These are phyloP conservation scores for Poronia punctata DNA, from an alignment of 495 filamentous ascomycete species.

Conservation along the genomic window DNA sequence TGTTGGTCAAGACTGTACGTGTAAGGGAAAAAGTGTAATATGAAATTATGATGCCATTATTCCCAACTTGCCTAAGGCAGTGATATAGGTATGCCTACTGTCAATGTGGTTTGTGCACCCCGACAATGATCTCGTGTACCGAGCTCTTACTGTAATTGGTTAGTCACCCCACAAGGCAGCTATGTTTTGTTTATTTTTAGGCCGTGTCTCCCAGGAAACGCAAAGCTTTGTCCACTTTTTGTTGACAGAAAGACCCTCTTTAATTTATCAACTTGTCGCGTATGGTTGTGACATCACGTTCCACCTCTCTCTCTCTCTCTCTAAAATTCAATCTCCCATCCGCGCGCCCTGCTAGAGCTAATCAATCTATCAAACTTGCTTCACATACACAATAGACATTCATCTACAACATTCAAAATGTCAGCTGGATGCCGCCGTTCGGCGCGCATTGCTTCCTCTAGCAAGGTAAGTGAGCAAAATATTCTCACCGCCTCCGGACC, in stretches of 20 bases:
- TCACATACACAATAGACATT: too few relatives aligned
- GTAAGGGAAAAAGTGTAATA: too few relatives aligned
- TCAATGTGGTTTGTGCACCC: too few relatives aligned
- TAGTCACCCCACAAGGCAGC: background rate
- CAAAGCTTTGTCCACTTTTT: background rate
- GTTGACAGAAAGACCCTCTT: background rate
- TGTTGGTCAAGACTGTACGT: too few relatives aligned
- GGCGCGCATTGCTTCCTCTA: constrained; percentile 39
- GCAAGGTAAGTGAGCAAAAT: constrained; percentile 29
- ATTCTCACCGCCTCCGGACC: background rate
- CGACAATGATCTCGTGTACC: background rate
- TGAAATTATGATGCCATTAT: too few relatives aligned
- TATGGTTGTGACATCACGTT: background rate
- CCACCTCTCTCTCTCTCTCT: background rate
- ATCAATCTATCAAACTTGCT: too few relatives aligned
- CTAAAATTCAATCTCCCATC: too few relatives aligned
- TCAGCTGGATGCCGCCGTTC: constrained; percentile 36
- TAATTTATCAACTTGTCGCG: background rate
- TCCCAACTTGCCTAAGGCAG: too few relatives aligned
- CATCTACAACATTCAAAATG: constrained; percentile 30
- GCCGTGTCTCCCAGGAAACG: background rate
- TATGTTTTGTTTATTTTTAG: background rate
- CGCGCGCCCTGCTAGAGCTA: too few relatives aligned
- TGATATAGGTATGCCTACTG: too few relatives aligned
- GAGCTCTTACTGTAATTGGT: background rate